Percentiles rank a stretch among this genome's conserved stretches.
Conservation (phyloP, 768 basidiomycete genomes). For the Serpula lacrymans region DNA sequence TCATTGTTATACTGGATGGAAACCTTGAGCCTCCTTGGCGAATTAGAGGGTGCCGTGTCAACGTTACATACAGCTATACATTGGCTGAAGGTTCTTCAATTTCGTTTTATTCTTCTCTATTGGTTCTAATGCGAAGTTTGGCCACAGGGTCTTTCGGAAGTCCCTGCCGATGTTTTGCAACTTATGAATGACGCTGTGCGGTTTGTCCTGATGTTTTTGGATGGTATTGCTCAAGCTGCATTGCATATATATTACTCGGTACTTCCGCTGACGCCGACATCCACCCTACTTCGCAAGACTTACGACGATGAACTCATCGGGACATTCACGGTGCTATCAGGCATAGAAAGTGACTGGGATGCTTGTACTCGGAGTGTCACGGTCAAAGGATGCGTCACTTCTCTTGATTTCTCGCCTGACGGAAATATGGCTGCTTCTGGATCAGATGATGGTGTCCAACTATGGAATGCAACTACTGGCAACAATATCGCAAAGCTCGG, state of each 20-base stretch:
- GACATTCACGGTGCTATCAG: not conserved
- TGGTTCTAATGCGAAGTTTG: not conserved
- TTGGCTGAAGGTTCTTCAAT: conserved; percentile 19
- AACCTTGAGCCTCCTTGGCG: conserved; percentile 14
- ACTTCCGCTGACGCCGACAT: conserved; percentile 1
- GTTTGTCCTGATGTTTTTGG: conserved; percentile 16
- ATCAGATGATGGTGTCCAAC: conserved; percentile 14
- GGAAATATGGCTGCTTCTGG: conserved; percentile 14
- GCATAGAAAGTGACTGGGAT: not conserved
- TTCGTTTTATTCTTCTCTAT: not conserved
- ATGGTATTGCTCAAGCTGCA: conserved; percentile 17
- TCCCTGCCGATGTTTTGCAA: conserved; percentile 6
- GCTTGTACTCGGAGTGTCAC: conserved; percentile 1
- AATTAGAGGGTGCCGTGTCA: conserved; percentile 12
- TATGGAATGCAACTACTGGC: conserved; percentile 19
- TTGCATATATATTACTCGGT: conserved; percentile 15
- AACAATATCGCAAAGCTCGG: conserved; percentile 18
- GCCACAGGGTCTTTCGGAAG: conserved; percentile 7
- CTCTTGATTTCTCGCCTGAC: conserved; percentile 13
- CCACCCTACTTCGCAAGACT: conserved; percentile 4
- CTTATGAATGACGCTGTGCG: conserved; percentile 17
- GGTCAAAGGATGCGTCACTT: conserved; percentile 8
- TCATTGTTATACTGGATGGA: conserved; percentile 17
- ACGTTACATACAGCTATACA: conserved; percentile 11
- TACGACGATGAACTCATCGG: conserved; percentile 10